Conservation (phyloP, 2,329 filamentous ascomycete species). For the Colletotrichum liaoningense region DNA sequence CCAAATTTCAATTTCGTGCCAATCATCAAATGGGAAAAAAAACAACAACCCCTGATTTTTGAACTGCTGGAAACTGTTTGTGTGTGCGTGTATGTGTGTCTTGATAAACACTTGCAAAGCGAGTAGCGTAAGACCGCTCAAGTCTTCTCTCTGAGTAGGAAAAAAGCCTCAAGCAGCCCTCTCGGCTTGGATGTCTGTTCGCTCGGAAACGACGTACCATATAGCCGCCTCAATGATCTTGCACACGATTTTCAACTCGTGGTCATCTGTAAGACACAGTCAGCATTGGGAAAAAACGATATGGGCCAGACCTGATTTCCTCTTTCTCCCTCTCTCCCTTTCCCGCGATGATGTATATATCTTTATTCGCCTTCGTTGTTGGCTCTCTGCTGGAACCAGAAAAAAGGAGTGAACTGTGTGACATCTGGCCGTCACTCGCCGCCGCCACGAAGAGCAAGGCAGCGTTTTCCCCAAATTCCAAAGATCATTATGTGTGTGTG, state of each 20-base stretch:
- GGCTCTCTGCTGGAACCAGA: background rate
- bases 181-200: conserved; percentile 49
- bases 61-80: background rate
- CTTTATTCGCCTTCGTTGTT: background rate
- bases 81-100: background rate
- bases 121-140: background rate
- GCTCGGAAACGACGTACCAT: conserved; percentile 70
- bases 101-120: conserved; percentile 18
- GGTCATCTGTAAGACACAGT: conserved; percentile 56
- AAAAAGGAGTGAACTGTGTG: background rate
- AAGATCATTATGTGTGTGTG: background rate
- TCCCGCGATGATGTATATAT: background rate
- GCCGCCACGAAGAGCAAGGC: background rate
- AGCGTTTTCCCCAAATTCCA: background rate
- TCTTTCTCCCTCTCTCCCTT: background rate
- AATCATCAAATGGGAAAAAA: background rate
- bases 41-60: no score
- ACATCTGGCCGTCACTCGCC: background rate
- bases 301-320: background rate
- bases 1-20: background rate
- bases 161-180: conserved; percentile 16
- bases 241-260: conserved; percentile 75
- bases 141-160: background rate
- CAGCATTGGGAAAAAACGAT: background rate
- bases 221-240: conserved; percentile 79